Conservation (phyloP, 2,329 filamentous ascomycete genomes). For the Akanthomyces lecanii region DNA sequence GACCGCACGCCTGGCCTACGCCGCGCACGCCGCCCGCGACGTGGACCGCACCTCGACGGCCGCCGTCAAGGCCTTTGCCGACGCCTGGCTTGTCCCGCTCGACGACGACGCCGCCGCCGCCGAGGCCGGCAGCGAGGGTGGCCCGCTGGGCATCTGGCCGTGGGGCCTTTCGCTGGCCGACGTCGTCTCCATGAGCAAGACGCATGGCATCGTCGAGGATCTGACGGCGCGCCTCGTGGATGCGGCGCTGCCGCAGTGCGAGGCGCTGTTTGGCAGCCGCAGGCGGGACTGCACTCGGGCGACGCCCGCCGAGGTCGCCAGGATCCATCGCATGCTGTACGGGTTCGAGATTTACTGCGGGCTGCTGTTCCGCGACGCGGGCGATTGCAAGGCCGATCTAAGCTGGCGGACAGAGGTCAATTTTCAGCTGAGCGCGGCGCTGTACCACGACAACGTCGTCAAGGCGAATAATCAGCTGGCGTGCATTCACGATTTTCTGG, state of each 20-base stretch:
- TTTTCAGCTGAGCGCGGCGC: background rate
- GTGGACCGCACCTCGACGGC: background rate
- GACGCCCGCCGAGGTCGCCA: background rate
- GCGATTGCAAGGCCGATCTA: background rate
- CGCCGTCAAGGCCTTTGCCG: background rate
- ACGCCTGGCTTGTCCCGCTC: slow-evolving; percentile 2
- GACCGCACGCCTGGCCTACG: slow-evolving; percentile 11
- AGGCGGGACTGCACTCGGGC: background rate
- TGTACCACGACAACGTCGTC: background rate
- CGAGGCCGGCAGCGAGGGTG: background rate
- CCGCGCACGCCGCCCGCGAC: slow-evolving; percentile 9
- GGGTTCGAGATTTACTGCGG: slow-evolving; percentile 8
- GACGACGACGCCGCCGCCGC: background rate
- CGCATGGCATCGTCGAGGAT: slow-evolving; percentile 9
- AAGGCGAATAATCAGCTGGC: slow-evolving; percentile 7
- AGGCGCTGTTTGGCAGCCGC: background rate
- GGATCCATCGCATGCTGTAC: slow-evolving; percentile 6
- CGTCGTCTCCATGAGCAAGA: slow-evolving; percentile 9
- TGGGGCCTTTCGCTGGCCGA: slow-evolving; percentile 12
- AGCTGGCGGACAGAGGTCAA: slow-evolving; percentile 6
- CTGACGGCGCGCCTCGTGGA: background rate
- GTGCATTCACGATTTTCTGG: slow-evolving; percentile 11
- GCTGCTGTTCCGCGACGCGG: background rate
- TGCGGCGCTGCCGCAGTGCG: background rate
- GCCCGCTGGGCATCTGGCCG: slow-evolving; percentile 9